Evolutionary conservation across 2,329 filamentous ascomycete genomes (phyloP), one percentile per base, ranked within the genome.

Genomic region (Claviceps sp.): DNA sequence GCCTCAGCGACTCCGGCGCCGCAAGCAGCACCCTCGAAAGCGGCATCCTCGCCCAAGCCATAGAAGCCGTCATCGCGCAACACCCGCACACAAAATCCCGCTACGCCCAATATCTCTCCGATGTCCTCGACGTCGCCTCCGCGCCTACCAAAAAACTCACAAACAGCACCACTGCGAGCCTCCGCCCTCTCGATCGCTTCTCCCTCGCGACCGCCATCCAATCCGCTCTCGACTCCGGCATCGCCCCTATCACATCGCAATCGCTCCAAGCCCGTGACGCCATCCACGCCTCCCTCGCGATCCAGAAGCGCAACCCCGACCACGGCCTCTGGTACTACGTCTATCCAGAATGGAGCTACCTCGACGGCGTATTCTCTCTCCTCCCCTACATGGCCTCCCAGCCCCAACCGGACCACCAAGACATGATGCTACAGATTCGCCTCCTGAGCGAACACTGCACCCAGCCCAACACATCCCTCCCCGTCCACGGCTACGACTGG

Each of bases 401-500:
- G 17, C 39, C 50, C 22, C 6, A 13, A 26, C 44, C 52, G 9
- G 55, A 59, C 45, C 52, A 56, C 45, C 53, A 52, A 2, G 58
- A 59, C 47, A 61, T 61, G 52, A 42, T 50, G 36, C 48, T 56
- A 22, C 59, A 61, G 49, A 16, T 61, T 9, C 42, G 39, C 2
- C 52, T 61, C 9, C 43, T 61, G 37, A 14, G 54, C 51, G 36
- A 55, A 11, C 38, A 54, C 45, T 52, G 54, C 54, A 39, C 51
- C 14, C 47, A 50, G 13, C 6, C 14, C 9, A 44, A 50, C 8
- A 43, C 47, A 6, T 43, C 39, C 5, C 49, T 56, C 6, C 45
- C 54, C 23, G 70, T 76, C 0, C 77, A 80, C 54, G 77, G 77
- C 5, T 80, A 77, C 56, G 77, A 80, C 53, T 70, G 69, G 37